Conservation (phyloP, 768 basidiomycete genomes). For the Myochromella boudieri region DNA sequence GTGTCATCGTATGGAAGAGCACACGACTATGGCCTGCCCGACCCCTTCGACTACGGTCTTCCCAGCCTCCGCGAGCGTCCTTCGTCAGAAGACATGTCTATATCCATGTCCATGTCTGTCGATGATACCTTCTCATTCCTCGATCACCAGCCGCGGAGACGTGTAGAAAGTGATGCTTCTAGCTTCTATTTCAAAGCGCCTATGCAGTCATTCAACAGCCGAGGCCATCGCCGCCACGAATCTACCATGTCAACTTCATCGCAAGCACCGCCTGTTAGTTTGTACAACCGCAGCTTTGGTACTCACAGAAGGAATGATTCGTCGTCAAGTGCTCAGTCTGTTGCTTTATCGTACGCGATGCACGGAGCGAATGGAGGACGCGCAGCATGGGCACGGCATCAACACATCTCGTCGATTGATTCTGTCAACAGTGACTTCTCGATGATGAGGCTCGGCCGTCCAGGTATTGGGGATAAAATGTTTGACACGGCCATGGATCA, state of each 20-base stretch:
- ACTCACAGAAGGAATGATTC: conserved; percentile 59
- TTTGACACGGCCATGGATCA: conserved; percentile 57
- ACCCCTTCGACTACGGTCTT: conserved; percentile 75
- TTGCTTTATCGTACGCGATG: conserved; percentile 54
- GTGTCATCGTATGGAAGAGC: conserved; percentile 78
- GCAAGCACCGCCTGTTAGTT: conserved; percentile 64
- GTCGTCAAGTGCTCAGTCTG: conserved; percentile 53
- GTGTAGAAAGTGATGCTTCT: conserved; percentile 75
- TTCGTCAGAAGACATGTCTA: conserved; percentile 51
- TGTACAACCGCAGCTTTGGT: conserved; percentile 67
- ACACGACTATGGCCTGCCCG: conserved; percentile 56
- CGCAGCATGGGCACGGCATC: conserved; percentile 60
- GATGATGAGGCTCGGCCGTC: conserved; percentile 56
- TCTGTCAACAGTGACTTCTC: conserved; percentile 69
- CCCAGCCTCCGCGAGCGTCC: conserved; percentile 55
- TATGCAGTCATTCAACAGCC: conserved; percentile 29
- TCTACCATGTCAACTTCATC: conserved; percentile 57
- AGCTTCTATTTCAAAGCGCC: conserved; percentile 72
- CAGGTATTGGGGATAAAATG: conserved; percentile 87
- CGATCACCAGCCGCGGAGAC: conserved; percentile 34
- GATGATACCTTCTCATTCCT: conserved; percentile 78
- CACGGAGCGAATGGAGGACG: conserved; percentile 55
- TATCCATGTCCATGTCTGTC: conserved; percentile 51
- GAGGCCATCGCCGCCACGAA: conserved; percentile 61
- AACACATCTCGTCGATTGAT: conserved; percentile 58